Evolutionary conservation across 768 basidiomycete species (phyloP), one percentile per base, ranked within the genome.

Genomic region (Boletellus emodensis): DNA sequence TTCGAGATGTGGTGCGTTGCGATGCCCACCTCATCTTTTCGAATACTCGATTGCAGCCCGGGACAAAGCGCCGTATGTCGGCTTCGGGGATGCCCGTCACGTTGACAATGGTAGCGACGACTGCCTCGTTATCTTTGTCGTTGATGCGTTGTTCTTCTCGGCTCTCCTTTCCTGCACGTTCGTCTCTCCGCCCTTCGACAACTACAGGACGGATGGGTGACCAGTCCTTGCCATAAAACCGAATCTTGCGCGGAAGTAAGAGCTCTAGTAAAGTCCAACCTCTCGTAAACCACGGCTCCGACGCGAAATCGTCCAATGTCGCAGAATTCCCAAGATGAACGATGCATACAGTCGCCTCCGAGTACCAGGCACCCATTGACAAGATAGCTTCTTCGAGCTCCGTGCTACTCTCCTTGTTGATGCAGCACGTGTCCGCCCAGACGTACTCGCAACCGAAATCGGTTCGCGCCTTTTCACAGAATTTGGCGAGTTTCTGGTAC

Each of bases 341-440:
- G 42, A 67, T 57, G 44, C 62, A 65, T 35, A 65, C 14, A 11
- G 30, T 28, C 2, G 62, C 62, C 47, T 62, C 52, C 13, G 53
- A 48, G 40, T 62, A 65, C 63, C 65, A 66, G 46, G 41, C 37
- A 12, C 44, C 55, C 50, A 53, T 60, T 10, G 62, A 67, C 14
- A 59, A 36, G 51, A 62, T 54, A 32, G 60, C 62, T 17, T 65
- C 62, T 39, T 64, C 64, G 24, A 69, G 49, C 10, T 68, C 68
- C 1, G 62, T 15, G 33, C 57, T 52, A 14, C 38, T 62, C 41
- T 64, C 63, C 49, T 56, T 63, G 50, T 64, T 62, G 41, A 64
- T 63, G 42, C 62, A 63, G 43, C 62, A 63, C 7, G 55, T 63
- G 30, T 63, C 62, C 46, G 62, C 36, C 63, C 62, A 70, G 44